Base-by-base conservation (phyloP, 805 yeast species). In the Brettanomyces sp. region DNA sequence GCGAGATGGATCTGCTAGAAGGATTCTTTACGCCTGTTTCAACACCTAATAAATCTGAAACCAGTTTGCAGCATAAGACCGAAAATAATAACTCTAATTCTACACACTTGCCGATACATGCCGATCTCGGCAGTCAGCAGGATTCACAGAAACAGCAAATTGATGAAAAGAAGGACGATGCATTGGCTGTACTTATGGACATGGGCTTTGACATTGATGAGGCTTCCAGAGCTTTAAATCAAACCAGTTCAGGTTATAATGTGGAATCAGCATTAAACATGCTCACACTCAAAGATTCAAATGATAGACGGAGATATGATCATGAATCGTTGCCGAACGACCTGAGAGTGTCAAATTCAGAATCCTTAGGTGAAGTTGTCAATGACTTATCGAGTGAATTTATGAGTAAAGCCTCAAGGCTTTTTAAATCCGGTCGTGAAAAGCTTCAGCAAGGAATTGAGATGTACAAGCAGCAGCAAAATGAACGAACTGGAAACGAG, bases 191-290 rank as follows among this genome's bases (percentile, higher is more conserved):
- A 52, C 67, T 86, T 39, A 63, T 85, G 3, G 93, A 86, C 48
- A 87, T 87, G 79, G 95, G 95, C 3, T 87, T 87, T 55, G 62
- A 82, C 1, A 65, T 74, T 1, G 80, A 77, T 2, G 75, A 70
- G 44, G 79, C 93, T 4, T 72, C 69, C 24, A 63, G 65, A 3
- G 95, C 95, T 0, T 67, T 87, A 35, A 70, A 63, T 6, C 63
- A 68, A 41, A 76, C 81, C 0, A 60, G 57, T 1, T 56, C 65
- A 33, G 86, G 89, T 0, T 58, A 71, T 5, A 77, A 83, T 52
- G 67, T 85, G 7, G 76, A 81, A 47, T 72, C 67, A 23, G 89
- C 95, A 30, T 82, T 85, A 21, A 77, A 79, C 43, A 74, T 65
- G 51, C 67, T 86, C 34, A 81, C 37, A 3, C 8, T 35, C 8